A percentile compares a stretch with the other conserved stretches of the same genome.
phyloP scores from a whole-genome alignment of 2,329 filamentous ascomycete species.

The Penicillium verrucosum region DNA sequence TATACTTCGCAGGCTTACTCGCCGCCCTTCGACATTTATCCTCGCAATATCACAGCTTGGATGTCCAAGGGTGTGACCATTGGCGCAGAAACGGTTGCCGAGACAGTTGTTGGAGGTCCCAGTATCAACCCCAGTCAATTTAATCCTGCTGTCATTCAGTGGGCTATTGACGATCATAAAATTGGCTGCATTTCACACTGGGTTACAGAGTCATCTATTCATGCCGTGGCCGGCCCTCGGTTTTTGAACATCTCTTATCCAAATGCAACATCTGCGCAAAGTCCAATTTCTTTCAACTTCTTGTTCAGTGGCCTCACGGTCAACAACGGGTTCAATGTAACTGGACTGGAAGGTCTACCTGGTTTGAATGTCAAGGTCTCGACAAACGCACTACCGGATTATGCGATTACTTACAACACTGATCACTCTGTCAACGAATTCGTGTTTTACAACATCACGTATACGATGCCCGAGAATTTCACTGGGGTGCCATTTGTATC shows the following conservation, averaged over 20 bases:
- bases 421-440: conserved; percentile 19
- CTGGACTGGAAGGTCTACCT: conserved; percentile 15
- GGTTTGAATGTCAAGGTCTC: conserved; percentile 9
- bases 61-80: conserved; percentile 57
- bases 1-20: conserved; percentile 55
- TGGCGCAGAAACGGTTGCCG: conserved; percentile 57
- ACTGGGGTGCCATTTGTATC: conserved; percentile 10
- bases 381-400: conserved; percentile 11
- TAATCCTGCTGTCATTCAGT: conserved; percentile 60
- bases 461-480: conserved; percentile 15
- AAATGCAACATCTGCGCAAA: conserved; percentile 32
- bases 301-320: conserved; percentile 15
- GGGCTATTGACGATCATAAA: conserved; percentile 43
- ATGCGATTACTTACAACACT: conserved; percentile 15
- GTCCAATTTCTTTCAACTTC: conserved; percentile 12
- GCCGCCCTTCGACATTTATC: conserved; percentile 56
- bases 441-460: conserved; percentile 18
- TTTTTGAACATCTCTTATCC: conserved; percentile 55
- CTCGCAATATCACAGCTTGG: conserved; percentile 60
- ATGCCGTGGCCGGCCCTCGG: conserved; percentile 43
- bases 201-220: conserved; percentile 41
- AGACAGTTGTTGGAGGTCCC: conserved; percentile 56
- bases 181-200: conserved; percentile 34
- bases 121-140: conserved; percentile 52
- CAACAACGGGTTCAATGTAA: conserved; percentile 48